Base-by-base conservation (phyloP, 1,139 yeast genomes). In the Nakaseomyces glabratus region DNA sequence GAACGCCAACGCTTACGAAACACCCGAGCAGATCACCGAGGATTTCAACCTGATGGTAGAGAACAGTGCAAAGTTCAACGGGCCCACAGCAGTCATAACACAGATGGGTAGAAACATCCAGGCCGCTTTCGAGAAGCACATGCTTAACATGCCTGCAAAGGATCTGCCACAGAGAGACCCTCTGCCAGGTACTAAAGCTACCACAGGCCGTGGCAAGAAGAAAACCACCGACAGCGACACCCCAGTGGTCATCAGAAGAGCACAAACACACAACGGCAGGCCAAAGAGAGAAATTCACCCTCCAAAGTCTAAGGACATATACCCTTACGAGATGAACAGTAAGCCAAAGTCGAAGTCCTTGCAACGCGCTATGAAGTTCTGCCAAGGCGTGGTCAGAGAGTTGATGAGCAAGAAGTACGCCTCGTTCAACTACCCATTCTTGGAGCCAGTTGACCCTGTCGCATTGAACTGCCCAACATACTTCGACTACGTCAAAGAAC, bases 261-360 rank as follows among this genome's bases (percentile, higher is more conserved):
- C 73, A 4, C 61, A 69, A n/a, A 68, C 68, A 2, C 71, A 66
- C 31, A 68, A 63, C 40, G 71, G 69, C 23, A 71, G 98, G 46
- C 97, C 98, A 29, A 88, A 88, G 62, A 75, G 99, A 48, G 93
- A 86, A 49, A 85, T 90, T 34, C 96, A 88, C 55, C 98, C 98
- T 3, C 98, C 98, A 36, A 81, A 82, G 52, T 82, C 95, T 12
- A 85, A 85, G 55, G 97, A 90, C 57, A 73, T 88, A 57, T 57
- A 57, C 38, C 94, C 95, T 3, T 85, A 85, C 51, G 95, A 85
- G 52, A 26, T 26, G 30, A 51, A 47, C 33, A 43, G 49, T 23
- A 75, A 93, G 55, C 98, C 97, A 33, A 74, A 93, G 45, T 82
- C 85, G 60, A 88, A 90, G 71, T 90, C 85, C 66, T 78, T 69